A percentile compares a stretch with the other conserved stretches of the same genome.
phyloP scores from a whole-genome alignment of 2,329 filamentous ascomycete genomes.

The Boeremia lycopersici region DNA sequence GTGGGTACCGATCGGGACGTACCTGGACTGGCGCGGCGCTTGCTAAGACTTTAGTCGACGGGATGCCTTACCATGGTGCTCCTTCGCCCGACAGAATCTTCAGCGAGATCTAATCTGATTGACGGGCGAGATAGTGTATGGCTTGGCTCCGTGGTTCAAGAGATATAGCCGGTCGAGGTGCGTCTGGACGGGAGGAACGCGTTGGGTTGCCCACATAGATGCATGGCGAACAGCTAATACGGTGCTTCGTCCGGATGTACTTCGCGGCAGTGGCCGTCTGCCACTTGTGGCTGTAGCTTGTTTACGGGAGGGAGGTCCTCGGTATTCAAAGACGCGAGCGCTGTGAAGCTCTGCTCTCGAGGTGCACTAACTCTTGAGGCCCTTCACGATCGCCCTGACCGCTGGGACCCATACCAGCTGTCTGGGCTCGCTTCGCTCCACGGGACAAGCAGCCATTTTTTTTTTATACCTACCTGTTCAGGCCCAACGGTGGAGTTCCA shows the following conservation, averaged over 20 bases:
- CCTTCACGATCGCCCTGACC: background rate
- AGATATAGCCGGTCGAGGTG: background rate
- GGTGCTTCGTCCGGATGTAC: background rate
- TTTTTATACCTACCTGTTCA: too few species aligned
- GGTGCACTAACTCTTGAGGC: background rate
- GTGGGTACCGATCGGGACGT: background rate
- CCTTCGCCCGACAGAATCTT: background rate
- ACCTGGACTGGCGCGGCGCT: background rate
- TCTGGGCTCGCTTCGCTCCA: background rate
- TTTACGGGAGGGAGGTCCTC: too few species aligned
- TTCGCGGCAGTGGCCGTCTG: background rate
- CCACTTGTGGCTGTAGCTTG: background rate
- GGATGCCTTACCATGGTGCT: background rate
- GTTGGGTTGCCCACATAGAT: background rate
- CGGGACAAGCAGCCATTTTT: background rate
- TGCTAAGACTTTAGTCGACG: constrained; percentile 1
- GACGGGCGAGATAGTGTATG: background rate
- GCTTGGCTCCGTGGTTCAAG: background rate
- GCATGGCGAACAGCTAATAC: background rate
- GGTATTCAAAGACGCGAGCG: background rate
- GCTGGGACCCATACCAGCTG: background rate
- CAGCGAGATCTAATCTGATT: constrained; percentile 3
- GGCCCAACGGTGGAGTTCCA: too few species aligned
- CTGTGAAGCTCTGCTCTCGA: background rate
- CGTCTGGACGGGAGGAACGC: background rate